A percentile compares a stretch with the other conserved stretches of the same genome.
Conservation (phyloP, 371 early-diverging fungal genomes). For the Actinomortierella wolfii region DNA sequence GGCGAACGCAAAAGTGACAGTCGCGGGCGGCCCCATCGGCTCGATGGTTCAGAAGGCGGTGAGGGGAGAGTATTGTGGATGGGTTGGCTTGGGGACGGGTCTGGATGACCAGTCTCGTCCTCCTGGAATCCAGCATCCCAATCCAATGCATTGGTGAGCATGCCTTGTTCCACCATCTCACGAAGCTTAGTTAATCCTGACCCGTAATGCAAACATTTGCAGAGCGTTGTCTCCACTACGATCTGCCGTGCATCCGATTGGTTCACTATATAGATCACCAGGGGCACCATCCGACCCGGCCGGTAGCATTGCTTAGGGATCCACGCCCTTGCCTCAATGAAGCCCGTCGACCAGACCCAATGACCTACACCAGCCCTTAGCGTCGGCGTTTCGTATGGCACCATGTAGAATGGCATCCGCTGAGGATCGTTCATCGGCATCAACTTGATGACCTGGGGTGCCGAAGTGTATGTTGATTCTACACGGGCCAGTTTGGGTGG, state of each 20-base stretch:
- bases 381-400: constrained; percentile 40
- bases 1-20: too few species aligned
- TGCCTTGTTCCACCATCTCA: constrained; percentile 14
- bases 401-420: constrained; percentile 28
- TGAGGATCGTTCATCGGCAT: constrained; percentile 44
- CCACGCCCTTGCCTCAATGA: constrained; percentile 42
- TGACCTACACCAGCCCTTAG: constrained; percentile 38
- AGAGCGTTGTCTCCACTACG: constrained; percentile 35
- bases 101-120: too few species aligned
- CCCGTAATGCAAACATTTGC: constrained; percentile 39
- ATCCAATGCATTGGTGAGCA: too few species aligned
- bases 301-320: constrained; percentile 43
- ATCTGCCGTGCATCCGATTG: constrained; percentile 42
- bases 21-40: too few species aligned
- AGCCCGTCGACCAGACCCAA: constrained; percentile 46
- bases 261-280: constrained; percentile 45
- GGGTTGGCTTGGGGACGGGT: too few species aligned
- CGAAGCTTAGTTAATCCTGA: constrained; percentile 31
- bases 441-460: constrained; percentile 34
- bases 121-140: too few species aligned
- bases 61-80: too few species aligned
- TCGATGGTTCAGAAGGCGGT: too few species aligned
- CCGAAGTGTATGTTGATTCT: constrained; percentile 34
- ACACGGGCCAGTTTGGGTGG: constrained; percentile 18
- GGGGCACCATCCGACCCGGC: constrained; percentile 35